A percentile compares a stretch with the other conserved stretches of the same genome.
phyloP scores from a whole-genome alignment of 768 basidiomycete species.

The Hebeloma cylindrosporum region DNA sequence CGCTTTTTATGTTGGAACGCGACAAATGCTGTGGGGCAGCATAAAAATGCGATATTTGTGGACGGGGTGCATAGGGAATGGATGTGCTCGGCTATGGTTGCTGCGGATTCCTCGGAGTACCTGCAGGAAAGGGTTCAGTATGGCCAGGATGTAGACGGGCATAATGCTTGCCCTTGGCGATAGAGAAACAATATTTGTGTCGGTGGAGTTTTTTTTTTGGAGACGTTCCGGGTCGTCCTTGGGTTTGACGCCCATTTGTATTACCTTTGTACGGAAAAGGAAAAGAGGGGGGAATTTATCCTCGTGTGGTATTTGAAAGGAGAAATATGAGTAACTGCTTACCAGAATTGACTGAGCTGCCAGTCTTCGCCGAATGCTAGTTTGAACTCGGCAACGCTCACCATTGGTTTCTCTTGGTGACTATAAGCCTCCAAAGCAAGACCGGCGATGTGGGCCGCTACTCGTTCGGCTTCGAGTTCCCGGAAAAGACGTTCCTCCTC shows the following conservation, averaged over 20 bases:
- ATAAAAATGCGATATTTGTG: slow-evolving; percentile 42
- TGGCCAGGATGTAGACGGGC: slow-evolving; percentile 13
- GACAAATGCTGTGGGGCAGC: slow-evolving; percentile 49
- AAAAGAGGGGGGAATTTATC: neutral
- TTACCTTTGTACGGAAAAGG: too few species aligned
- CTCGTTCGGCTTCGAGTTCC: slow-evolving; percentile 36
- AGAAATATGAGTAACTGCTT: slow-evolving; percentile 24
- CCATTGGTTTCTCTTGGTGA: slow-evolving; percentile 34
- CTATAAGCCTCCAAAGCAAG: slow-evolving; percentile 28
- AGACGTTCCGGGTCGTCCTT: too few species aligned
- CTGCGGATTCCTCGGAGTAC: slow-evolving; percentile 44
- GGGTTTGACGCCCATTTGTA: too few species aligned
- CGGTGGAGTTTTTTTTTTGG: too few species aligned
- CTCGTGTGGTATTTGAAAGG: neutral
- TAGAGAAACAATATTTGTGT: neutral
- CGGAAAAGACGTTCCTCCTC: slow-evolving; percentile 45
- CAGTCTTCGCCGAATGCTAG: slow-evolving; percentile 47
- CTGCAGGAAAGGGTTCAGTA: slow-evolving; percentile 25
- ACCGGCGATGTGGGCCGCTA: slow-evolving; percentile 34
- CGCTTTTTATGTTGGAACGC: slow-evolving; percentile 43
- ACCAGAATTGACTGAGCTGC: slow-evolving; percentile 54
- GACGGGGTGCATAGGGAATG: slow-evolving; percentile 32
- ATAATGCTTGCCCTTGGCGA: slow-evolving; percentile 17
- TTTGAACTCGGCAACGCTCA: slow-evolving; percentile 45
- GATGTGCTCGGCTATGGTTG: slow-evolving; percentile 33